These are phyloP conservation scores for Narthecium ossifragum DNA, from an alignment of 106 monocot genomes.

Conservation along the genomic window DNA sequence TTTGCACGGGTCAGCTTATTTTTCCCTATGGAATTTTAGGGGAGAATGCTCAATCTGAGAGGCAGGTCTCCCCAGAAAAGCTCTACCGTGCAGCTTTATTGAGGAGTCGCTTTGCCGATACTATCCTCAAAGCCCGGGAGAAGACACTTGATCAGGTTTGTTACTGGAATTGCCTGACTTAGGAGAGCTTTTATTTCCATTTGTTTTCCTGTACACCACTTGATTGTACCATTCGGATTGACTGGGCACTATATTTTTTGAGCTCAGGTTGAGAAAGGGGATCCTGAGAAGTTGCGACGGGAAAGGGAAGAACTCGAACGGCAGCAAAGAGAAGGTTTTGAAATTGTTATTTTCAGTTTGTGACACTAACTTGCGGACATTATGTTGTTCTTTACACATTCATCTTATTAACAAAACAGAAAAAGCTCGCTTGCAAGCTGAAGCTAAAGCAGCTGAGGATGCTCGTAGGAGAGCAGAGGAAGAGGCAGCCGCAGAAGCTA, in stretches of 20 bases:
- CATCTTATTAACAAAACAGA: constrained; percentile 28
- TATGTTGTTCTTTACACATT: not conserved
- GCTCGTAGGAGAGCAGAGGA: constrained; percentile 53
- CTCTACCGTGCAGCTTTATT: constrained; percentile 72
- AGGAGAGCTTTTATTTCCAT: not conserved
- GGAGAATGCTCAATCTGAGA: constrained; percentile 70
- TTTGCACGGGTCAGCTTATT: constrained; percentile 29
- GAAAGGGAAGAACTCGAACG: constrained; percentile 86
- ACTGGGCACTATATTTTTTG: constrained; percentile 1
- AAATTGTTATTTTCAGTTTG: not conserved
- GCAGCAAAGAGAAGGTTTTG: constrained; percentile 62
- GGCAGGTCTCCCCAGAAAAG: constrained; percentile 78
- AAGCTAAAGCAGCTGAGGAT: constrained; percentile 81
- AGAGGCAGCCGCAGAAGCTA: constrained; percentile 75
- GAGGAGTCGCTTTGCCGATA: constrained; percentile 86
- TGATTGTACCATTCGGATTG: not conserved
- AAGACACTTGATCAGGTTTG: constrained; percentile 81
- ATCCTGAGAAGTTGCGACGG: constrained; percentile 71
- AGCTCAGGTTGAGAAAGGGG: constrained; percentile 53
- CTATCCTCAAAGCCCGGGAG: constrained; percentile 92
- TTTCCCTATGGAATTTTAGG: constrained; percentile 52
- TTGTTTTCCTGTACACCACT: not conserved
- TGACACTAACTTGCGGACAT: not conserved
- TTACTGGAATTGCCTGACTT: not conserved
- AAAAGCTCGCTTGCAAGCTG: constrained; percentile 75